phyloP scores from a whole-genome alignment of 202 grass and related monocot species.

The Hordeum pubiflorum region DNA sequence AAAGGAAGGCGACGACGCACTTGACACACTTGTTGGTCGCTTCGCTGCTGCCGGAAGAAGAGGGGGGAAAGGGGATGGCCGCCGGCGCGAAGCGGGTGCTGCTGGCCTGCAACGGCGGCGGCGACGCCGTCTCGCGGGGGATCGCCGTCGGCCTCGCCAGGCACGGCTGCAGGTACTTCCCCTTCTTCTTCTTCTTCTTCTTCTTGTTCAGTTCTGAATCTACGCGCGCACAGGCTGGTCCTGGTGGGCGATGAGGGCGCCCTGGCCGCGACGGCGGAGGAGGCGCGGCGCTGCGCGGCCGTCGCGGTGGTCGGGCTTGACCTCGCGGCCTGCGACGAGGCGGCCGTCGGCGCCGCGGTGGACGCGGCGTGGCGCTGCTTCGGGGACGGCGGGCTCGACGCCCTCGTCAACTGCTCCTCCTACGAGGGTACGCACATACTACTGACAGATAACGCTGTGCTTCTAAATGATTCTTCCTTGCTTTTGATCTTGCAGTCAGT shows the following conservation, averaged over 20 bases:
- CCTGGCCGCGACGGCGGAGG: slow-evolving; percentile 29
- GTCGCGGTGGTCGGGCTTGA: slow-evolving; percentile 51
- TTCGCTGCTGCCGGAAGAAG: background rate
- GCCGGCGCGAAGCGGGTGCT: slow-evolving; percentile 56
- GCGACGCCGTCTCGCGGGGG: slow-evolving; percentile 49
- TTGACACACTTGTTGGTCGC: background rate
- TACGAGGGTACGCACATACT: slow-evolving; percentile 54
- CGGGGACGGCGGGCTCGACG: slow-evolving; percentile 41
- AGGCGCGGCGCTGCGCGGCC: background rate
- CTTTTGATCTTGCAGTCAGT: too few relatives aligned
- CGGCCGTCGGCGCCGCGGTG: slow-evolving; percentile 46
- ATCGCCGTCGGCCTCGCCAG: slow-evolving; percentile 48
- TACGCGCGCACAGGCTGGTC: slow-evolving; percentile 46
- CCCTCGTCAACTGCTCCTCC: slow-evolving; percentile 61
- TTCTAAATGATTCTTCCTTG: too few relatives aligned
- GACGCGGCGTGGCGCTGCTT: slow-evolving; percentile 50
- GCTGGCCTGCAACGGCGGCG: slow-evolving; percentile 53
- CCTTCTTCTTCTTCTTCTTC: background rate
- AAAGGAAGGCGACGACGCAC: background rate
- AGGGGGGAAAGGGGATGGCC: slow-evolving; percentile 5
- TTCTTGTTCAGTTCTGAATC: background rate
- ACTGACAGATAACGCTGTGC: too few relatives aligned
- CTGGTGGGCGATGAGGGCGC: slow-evolving; percentile 54
- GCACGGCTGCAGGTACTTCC: slow-evolving; percentile 57
- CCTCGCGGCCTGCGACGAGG: slow-evolving; percentile 50